phyloP scores from a whole-genome alignment of 2,329 filamentous ascomycete species.

The Aureobasidium sp. region DNA sequence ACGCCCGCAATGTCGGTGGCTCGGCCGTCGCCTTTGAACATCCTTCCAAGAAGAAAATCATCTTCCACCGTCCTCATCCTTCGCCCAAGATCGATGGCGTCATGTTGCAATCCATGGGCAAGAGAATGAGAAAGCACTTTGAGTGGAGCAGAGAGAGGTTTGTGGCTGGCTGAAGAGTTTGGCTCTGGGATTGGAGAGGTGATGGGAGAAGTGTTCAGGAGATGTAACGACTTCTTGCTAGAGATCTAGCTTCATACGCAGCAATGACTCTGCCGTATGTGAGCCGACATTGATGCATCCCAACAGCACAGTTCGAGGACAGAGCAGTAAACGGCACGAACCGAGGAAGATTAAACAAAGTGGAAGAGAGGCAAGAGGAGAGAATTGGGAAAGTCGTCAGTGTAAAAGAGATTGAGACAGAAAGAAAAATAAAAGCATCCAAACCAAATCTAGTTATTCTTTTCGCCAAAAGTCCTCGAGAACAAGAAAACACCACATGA shows the following conservation, averaged over 20 bases:
- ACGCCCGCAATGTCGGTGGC: neutral
- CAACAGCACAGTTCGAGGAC: neutral
- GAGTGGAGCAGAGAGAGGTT: neutral
- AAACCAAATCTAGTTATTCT: neutral
- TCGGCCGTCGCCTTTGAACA: neutral
- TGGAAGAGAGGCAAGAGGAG: neutral
- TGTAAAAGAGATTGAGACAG: neutral
- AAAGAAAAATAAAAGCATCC: neutral
- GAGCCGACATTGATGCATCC: neutral
- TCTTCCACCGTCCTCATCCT: conserved; percentile 17
- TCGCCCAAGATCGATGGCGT: conserved; percentile 14
- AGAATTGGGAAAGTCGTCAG: neutral
- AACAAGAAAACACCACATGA: neutral
- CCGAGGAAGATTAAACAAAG: neutral
- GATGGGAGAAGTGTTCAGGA: neutral
- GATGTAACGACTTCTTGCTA: neutral
- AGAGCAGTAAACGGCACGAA: neutral
- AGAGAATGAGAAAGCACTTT: neutral
- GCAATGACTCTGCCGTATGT: neutral
- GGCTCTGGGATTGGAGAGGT: neutral
- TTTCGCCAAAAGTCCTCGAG: neutral
- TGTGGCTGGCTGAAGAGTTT: neutral
- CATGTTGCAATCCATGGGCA: conserved; percentile 12
- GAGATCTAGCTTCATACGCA: neutral
- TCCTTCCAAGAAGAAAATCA: neutral